A percentile compares a stretch with the other conserved stretches of the same genome.
Conservation (phyloP, 2,329 filamentous ascomycete genomes). For the Hymenoscyphus occultus region DNA sequence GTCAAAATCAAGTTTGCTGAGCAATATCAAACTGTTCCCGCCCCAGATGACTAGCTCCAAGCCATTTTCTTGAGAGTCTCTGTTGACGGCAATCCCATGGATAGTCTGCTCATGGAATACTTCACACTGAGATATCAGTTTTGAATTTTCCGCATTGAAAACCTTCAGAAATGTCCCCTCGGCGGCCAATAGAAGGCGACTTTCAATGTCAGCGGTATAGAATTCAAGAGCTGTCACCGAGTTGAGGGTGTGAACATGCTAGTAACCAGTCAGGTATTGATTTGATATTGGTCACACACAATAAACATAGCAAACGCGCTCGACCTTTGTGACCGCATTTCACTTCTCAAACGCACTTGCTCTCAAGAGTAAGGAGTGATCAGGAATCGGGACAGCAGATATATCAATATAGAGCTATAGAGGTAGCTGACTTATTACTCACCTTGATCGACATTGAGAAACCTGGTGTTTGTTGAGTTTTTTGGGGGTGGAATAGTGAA, state of each 20-base stretch:
- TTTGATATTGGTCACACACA: neutral
- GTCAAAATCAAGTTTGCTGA: conserved; percentile 35
- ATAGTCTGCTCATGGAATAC: conserved; percentile 69
- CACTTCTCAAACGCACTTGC: conserved; percentile 4
- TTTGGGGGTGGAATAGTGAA: conserved; percentile 41
- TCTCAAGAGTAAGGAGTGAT: neutral
- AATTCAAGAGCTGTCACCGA: conserved; percentile 61
- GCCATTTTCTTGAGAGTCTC: conserved; percentile 15
- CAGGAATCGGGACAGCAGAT: neutral
- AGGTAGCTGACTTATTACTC: conserved; percentile 4
- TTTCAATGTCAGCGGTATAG: conserved; percentile 37
- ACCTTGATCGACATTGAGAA: conserved; percentile 29
- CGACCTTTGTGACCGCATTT: neutral
- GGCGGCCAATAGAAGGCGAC: conserved; percentile 51
- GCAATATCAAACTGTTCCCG: conserved; percentile 47
- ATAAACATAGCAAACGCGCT: neutral
- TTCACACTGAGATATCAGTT: conserved; percentile 42
- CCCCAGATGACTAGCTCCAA: conserved; percentile 65
- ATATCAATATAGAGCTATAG: neutral
- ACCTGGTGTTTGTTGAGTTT: neutral
- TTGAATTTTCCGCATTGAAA: conserved; percentile 41
- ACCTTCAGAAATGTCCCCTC: conserved; percentile 58
- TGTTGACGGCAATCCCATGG: conserved; percentile 62
- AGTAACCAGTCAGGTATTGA: conserved; percentile 8
- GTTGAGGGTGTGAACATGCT: conserved; percentile 36